Percentiles rank a stretch among this genome's conserved stretches.
Conservation (phyloP, 257 asterid species). For the Solanum etuberosum region DNA sequence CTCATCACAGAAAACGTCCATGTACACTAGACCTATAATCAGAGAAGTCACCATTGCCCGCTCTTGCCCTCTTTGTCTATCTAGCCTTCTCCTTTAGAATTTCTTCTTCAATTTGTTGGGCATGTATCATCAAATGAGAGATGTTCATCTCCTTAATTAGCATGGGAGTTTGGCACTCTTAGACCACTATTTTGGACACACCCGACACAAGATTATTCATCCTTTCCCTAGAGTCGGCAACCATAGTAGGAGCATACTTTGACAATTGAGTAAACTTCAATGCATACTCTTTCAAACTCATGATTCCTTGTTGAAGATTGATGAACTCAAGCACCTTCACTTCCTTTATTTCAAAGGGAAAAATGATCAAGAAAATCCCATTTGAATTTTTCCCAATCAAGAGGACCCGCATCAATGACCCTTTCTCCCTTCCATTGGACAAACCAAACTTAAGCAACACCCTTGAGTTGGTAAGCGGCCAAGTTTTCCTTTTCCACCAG, state of each 20-base stretch:
- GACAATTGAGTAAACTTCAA: background rate
- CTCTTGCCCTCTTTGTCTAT: background rate
- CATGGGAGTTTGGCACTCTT: background rate
- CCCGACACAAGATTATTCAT: background rate
- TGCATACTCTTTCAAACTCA: background rate
- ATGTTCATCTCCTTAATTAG: background rate
- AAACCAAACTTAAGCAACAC: background rate
- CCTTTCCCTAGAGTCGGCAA: background rate
- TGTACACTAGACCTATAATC: too few relatives aligned
- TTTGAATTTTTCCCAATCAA: background rate
- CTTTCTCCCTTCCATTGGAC: background rate
- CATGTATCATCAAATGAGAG: background rate
- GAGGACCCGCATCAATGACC: background rate
- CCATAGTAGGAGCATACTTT: background rate
- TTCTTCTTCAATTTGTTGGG: background rate
- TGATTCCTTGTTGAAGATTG: background rate
- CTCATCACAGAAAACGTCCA: too few relatives aligned
- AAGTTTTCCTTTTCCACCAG: too few relatives aligned
- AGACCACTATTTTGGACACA: background rate
- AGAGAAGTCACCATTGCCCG: background rate
- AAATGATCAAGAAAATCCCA: background rate
- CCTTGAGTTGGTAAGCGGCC: background rate
- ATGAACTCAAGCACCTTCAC: background rate
- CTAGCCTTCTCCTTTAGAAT: background rate
- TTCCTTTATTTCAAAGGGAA: background rate